Percentiles rank a stretch among this genome's conserved stretches.
These are phyloP conservation scores for Yarrowia galli DNA, from an alignment of 1,139 yeast species.

Conservation along the genomic window DNA sequence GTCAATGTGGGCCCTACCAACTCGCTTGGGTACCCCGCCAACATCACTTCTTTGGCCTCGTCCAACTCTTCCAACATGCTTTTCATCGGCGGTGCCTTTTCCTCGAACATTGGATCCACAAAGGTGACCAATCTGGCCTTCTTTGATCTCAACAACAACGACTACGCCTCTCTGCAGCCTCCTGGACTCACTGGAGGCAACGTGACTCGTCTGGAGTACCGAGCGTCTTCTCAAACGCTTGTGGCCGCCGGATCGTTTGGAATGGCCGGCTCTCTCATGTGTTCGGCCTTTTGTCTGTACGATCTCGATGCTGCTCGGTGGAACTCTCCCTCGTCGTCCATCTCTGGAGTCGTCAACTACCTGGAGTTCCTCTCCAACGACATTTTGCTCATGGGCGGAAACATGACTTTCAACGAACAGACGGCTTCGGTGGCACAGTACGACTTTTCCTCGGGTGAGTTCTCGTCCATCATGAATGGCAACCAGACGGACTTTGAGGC, in stretches of 20 bases:
- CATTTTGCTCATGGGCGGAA: conserved; percentile 68
- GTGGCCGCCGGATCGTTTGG: conserved; percentile 82
- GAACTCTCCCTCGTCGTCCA: conserved; percentile 58
- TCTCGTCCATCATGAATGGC: conserved; percentile 41
- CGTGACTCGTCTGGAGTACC: conserved; percentile 58
- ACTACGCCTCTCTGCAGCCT: conserved; percentile 58
- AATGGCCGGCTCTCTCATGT: conserved; percentile 64
- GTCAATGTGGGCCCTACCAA: not conserved
- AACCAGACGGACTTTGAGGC: conserved; percentile 32
- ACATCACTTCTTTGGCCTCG: conserved; percentile 22
- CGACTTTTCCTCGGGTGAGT: conserved; percentile 55
- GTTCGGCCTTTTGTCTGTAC: conserved; percentile 73
- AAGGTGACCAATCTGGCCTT: conserved; percentile 57
- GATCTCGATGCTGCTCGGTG: conserved; percentile 64
- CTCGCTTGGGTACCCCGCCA: conserved; percentile 23
- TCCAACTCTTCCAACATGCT: conserved; percentile 50
- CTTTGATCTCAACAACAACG: conserved; percentile 57
- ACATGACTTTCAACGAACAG: conserved; percentile 55
- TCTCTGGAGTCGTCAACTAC: conserved; percentile 63
- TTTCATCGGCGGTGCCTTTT: conserved; percentile 62
- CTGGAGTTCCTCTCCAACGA: conserved; percentile 61
- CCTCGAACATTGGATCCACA: conserved; percentile 51
- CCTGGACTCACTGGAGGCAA: conserved; percentile 49
- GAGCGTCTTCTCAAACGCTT: conserved; percentile 59
- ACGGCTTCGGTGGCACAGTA: conserved; percentile 59